phyloP scores from a whole-genome alignment of 352 stramenopile genomes.

The Phytophthora uliginosa region DNA sequence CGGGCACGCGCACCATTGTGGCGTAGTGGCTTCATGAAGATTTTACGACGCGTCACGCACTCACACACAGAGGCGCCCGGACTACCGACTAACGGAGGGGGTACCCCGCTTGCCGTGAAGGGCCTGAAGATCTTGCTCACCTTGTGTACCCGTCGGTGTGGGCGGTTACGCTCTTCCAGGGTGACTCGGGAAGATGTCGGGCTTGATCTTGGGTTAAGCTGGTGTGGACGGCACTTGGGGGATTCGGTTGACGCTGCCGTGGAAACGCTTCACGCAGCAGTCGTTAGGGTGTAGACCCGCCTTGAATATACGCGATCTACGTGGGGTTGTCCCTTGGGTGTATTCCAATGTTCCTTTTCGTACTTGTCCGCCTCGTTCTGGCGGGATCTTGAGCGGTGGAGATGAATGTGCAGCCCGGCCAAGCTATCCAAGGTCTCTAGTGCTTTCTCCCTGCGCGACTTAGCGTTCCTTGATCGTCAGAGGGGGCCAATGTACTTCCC shows the following conservation, averaged over 20 bases:
- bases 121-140: slow-evolving; percentile 4
- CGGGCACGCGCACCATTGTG: slow-evolving; percentile 6
- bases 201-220: neutral
- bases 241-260: neutral
- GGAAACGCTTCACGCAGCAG: neutral
- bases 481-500: no score
- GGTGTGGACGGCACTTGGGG: slow-evolving; percentile 2
- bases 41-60: neutral
- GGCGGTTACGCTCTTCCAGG: slow-evolving; percentile 1
- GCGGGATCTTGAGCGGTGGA: neutral
- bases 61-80: neutral
- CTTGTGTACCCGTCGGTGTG: slow-evolving; percentile 1
- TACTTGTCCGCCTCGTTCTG: neutral
- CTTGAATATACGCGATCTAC: neutral
- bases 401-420: neutral
- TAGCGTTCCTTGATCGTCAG: no score
- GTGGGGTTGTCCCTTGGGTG: neutral
- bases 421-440: no score
- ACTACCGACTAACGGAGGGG: slow-evolving; percentile 2
- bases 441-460: no score
- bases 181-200: slow-evolving; percentile 1
- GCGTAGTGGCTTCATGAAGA: neutral
- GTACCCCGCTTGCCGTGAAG: neutral
- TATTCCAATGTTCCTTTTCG: neutral
- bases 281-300: neutral